phyloP scores from a whole-genome alignment of 129 eudicot species.

The Flaveria robusta region DNA sequence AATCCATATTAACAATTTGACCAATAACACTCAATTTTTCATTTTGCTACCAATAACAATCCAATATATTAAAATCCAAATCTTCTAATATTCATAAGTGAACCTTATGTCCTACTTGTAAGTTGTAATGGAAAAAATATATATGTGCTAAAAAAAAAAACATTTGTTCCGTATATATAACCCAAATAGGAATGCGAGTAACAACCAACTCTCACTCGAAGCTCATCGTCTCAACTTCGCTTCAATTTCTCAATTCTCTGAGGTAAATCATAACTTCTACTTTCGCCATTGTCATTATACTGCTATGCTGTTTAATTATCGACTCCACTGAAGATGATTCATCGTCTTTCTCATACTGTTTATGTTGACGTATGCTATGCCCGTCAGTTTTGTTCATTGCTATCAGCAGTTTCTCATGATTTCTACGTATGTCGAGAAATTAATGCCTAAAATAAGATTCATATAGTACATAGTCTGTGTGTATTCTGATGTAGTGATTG shows the following conservation, averaged over 20 bases:
- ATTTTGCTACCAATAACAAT: too few species aligned
- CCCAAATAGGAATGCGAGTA: not conserved
- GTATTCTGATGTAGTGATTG: not conserved
- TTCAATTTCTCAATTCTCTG: constrained; percentile 11
- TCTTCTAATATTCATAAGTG: too few species aligned
- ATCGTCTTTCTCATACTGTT: constrained; percentile 17
- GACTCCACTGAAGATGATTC: constrained; percentile 11
- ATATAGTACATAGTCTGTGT: not conserved
- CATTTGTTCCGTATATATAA: not conserved
- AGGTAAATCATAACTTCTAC: constrained; percentile 2
- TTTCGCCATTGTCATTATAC: constrained; percentile 1
- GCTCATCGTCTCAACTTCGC: constrained; percentile 19
- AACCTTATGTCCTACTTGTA: too few species aligned
- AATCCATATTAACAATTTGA: too few species aligned
- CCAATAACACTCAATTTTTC: too few species aligned
- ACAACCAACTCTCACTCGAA: not conserved
- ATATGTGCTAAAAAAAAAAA: too few species aligned
- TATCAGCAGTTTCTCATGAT: constrained; percentile 14
- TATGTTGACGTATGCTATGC: not conserved
- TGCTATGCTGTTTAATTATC: constrained; percentile 1
- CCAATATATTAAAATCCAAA: too few species aligned
- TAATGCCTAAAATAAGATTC: not conserved
- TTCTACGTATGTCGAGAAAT: not conserved
- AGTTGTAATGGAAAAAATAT: too few species aligned
- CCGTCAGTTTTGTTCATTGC: not conserved